Evolutionary conservation across 371 early-diverging fungal species (phyloP).

Genomic region (Lichtheimia ramosa): DNA sequence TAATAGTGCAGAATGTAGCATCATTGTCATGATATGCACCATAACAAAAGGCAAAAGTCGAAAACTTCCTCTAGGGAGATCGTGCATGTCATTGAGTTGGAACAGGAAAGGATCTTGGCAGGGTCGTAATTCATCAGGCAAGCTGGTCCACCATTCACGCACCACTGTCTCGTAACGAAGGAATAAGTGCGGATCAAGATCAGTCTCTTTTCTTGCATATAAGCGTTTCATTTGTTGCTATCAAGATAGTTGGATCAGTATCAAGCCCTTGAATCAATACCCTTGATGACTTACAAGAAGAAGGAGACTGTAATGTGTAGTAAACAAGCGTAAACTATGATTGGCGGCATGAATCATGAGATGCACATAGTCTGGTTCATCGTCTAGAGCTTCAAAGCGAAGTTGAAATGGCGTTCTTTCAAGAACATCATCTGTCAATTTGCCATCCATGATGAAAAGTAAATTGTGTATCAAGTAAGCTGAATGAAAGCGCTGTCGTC

Average conservation of each 20-base stretch:
- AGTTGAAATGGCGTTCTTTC: too few relatives aligned
- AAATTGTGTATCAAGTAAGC: background rate
- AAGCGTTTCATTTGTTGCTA: constrained; percentile 5
- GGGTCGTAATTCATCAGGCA: background rate
- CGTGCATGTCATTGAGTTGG: background rate
- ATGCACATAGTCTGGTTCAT: too few relatives aligned
- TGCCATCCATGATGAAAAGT: constrained; percentile 2
- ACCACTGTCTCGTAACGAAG: background rate
- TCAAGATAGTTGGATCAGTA: background rate
- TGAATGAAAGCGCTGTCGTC: background rate
- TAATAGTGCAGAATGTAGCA: background rate
- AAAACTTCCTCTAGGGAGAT: background rate
- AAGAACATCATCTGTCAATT: background rate
- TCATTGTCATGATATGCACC: background rate
- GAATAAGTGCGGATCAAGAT: background rate
- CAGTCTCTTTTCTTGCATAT: background rate
- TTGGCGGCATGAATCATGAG: background rate
- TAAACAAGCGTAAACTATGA: background rate
- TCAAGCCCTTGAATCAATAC: too few relatives aligned
- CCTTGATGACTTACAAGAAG: background rate
- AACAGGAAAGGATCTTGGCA: background rate
- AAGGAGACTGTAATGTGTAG: background rate
- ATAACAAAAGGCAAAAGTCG: background rate
- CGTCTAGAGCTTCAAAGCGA: too few relatives aligned
- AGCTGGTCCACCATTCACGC: background rate